Evolutionary conservation across 768 basidiomycete genomes (phyloP), one percentile per base, ranked within the genome.

Genomic region (Flagelloscypha sp.): DNA sequence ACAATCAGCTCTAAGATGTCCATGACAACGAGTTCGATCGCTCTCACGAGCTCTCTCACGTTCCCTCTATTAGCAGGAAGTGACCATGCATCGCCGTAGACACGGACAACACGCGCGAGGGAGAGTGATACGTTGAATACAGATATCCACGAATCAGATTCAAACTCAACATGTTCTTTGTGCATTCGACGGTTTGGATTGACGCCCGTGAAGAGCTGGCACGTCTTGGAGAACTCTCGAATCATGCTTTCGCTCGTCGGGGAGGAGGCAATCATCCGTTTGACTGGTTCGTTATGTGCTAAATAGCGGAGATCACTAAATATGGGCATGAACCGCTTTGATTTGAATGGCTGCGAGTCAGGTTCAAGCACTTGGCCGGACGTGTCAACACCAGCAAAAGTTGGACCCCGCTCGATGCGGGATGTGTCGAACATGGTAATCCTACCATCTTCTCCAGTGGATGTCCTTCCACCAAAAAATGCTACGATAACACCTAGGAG

Each of bases 51-150:
- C 43, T 84, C 74, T 2, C 70, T 62, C 0, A 71, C 57, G 1
- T 66, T 67, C 1, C 76, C 67, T 32, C 64, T 63, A n/a, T n/a
- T n/a, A n/a, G n/a, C n/a, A n/a, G n/a, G n/a, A n/a, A n/a, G n/a
- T n/a, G 68, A 58, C 51, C 82, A 94, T 0, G 85, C 82, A 46
- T 86, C 85, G 5, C 92, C 93, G 42, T 89, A 87, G 1, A 82
- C 81, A 52, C 89, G 86, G 63, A 88, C 86, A 25, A 89, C 77
- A 28, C 89, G 79, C 5, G 85, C 84, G 17, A 99, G 61, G 22
- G 88, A 92, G 7, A 94, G 73, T 5, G 90, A 92, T 16, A 97
- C 84, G 47, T 93, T 92, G 59, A 98, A 98, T 10, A 95, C 88
- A 48, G 82, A 86, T 43, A 95, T 88, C 94, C 93, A 95, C 13